Evolutionary conservation across 129 eudicot genomes (phyloP).

Genomic region (Helianthus annuus): HanXRQr2.0-SUNRISE NC_035449.2:8480669-8481168

Average conservation of each 20-base stretch:
- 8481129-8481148: slow-evolving; percentile 4
- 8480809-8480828: not conserved
- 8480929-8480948: not conserved
- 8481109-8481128: not conserved
- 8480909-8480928: not conserved
- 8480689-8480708: no score
- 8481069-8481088: slow-evolving; percentile 8
- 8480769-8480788: no score
- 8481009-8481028: not conserved
- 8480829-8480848: not conserved
- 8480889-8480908: not conserved
- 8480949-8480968: not conserved
- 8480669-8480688: no score
- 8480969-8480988: no score
- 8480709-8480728: not conserved
- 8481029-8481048: not conserved
- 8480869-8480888: not conserved
- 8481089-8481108: slow-evolving; percentile 7
- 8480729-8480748: not conserved
- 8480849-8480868: slow-evolving; percentile 4
- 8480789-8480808: not conserved
- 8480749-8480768: not conserved
- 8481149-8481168: not conserved
- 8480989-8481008: no score
- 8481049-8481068: not conserved